These are phyloP conservation scores for Coniella lustricola DNA, from an alignment of 2,329 filamentous ascomycete species.

Conservation along the genomic window DNA sequence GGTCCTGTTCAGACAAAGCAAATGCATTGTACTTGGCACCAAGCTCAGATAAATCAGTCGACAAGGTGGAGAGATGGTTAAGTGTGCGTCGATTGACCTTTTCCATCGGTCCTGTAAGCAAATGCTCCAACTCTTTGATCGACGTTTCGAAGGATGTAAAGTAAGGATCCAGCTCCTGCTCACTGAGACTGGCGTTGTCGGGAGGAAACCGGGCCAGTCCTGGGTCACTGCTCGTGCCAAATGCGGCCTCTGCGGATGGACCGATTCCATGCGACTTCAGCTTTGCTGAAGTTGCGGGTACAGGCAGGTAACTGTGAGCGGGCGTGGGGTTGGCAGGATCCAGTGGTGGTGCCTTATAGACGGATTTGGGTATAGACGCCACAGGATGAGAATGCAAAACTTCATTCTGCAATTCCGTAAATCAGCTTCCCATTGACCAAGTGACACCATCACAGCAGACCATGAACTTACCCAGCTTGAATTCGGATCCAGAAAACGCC, in stretches of 20 bases:
- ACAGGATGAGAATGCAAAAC: slow-evolving; percentile 91
- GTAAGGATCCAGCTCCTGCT: slow-evolving; percentile 90
- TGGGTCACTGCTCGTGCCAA: slow-evolving; percentile 42
- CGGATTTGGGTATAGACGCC: slow-evolving; percentile 85
- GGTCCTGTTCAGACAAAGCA: slow-evolving; percentile 85
- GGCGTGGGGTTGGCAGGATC: slow-evolving; percentile 87
- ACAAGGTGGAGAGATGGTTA: slow-evolving; percentile 75
- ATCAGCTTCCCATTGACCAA: slow-evolving; percentile 10
- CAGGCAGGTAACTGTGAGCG: slow-evolving; percentile 79
- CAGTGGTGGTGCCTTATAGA: slow-evolving; percentile 89
- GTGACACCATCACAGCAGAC: background rate
- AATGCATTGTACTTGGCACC: slow-evolving; percentile 97
- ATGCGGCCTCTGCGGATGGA: slow-evolving; percentile 20
- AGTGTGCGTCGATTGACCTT: slow-evolving; percentile 90
- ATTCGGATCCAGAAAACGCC: slow-evolving; percentile 95
- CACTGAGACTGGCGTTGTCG: slow-evolving; percentile 65
- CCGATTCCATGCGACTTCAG: slow-evolving; percentile 53
- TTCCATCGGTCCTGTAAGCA: slow-evolving; percentile 90
- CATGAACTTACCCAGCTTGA: slow-evolving; percentile 79
- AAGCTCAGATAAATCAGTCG: slow-evolving; percentile 83
- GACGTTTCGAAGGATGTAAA: slow-evolving; percentile 90
- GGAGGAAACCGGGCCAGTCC: slow-evolving; percentile 77
- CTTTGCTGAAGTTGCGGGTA: slow-evolving; percentile 80
- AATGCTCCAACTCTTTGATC: slow-evolving; percentile 81
- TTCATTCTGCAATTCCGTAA: slow-evolving; percentile 59